Conservation (phyloP, 2,329 filamentous ascomycete genomes). For the Trichothecium sympodiale region DNA sequence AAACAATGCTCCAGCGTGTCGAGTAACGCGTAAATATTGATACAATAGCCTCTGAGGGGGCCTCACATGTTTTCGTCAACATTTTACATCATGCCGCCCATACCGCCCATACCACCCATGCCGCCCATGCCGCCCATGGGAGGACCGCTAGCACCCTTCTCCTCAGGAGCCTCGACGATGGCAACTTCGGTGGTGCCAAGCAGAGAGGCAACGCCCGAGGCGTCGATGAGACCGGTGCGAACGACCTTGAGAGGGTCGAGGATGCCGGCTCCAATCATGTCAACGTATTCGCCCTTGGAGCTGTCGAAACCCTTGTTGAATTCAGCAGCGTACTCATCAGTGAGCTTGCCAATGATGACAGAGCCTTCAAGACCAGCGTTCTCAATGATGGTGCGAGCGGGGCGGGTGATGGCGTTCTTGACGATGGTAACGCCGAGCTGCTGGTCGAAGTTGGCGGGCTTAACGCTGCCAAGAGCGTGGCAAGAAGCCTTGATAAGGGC, state of each 20-base stretch:
- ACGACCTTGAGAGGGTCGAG: conserved; percentile 99
- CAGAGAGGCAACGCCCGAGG: conserved; percentile 89
- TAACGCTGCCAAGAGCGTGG: conserved; percentile 74
- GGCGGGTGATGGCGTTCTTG: conserved; percentile 95
- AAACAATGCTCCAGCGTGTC: too few relatives aligned
- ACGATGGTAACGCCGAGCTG: conserved; percentile 96
- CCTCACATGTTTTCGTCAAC: neutral
- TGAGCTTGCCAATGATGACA: conserved; percentile 95
- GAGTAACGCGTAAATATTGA: conserved; percentile 3
- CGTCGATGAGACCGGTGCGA: conserved; percentile 88
- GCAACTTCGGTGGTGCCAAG: conserved; percentile 97
- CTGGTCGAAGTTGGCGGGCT: conserved; percentile 95
- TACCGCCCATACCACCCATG: conserved; percentile 52
- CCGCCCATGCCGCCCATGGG: conserved; percentile 57
- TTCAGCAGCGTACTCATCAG: conserved; percentile 79
- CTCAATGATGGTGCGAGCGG: conserved; percentile 91
- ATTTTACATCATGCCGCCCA: conserved; percentile 52
- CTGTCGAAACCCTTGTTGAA: conserved; percentile 99
- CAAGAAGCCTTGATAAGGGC: conserved; percentile 93
- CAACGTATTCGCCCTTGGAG: conserved; percentile 93
- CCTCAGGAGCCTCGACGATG: conserved; percentile 90
- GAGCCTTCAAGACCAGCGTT: conserved; percentile 94
- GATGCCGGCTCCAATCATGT: conserved; percentile 96
- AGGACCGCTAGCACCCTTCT: conserved; percentile 60
- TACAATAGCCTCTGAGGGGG: conserved; percentile 1